These are phyloP conservation scores for Nakaseomyces uthaithaninus DNA, from an alignment of 1,139 yeast genomes.

Conservation along the genomic window DNA sequence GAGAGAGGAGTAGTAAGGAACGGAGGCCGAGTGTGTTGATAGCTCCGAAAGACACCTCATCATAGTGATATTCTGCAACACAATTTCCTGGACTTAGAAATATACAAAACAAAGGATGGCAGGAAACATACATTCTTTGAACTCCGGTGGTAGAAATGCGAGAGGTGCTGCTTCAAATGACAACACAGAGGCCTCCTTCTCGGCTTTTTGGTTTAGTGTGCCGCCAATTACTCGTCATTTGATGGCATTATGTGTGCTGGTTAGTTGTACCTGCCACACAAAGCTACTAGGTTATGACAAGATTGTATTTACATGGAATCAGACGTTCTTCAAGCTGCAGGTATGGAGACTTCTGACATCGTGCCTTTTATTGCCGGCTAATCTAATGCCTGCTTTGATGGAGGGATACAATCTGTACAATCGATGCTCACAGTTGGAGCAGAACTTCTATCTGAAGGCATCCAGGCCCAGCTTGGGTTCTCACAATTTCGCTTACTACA, in stretches of 20 bases:
- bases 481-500: slow-evolving; percentile 24
- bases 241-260: slow-evolving; percentile 8
- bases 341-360: slow-evolving; percentile 28
- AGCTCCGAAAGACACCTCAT: no score
- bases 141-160: background rate
- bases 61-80: no score
- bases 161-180: background rate
- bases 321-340: slow-evolving; percentile 16
- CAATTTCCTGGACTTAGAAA: background rate
- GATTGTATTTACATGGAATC: slow-evolving; percentile 16
- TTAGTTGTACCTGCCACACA: slow-evolving; percentile 6
- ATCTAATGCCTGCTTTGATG: slow-evolving; percentile 24
- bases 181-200: slow-evolving; percentile 1
- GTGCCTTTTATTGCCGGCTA: slow-evolving; percentile 21
- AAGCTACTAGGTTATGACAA: slow-evolving; percentile 10
- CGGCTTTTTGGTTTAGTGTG: slow-evolving; percentile 13
- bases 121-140: slow-evolving; percentile 2
- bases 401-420: slow-evolving; percentile 26
- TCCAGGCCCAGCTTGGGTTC: slow-evolving; percentile 13
- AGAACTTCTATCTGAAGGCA: slow-evolving; percentile 6
- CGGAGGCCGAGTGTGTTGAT: no score
- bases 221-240: slow-evolving; percentile 21
- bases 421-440: slow-evolving; percentile 25
- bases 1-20: no score
- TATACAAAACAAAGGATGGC: background rate